Conservation (phyloP, 1,284 basidiomycete genomes). For the Puccinia triticina region DNA sequence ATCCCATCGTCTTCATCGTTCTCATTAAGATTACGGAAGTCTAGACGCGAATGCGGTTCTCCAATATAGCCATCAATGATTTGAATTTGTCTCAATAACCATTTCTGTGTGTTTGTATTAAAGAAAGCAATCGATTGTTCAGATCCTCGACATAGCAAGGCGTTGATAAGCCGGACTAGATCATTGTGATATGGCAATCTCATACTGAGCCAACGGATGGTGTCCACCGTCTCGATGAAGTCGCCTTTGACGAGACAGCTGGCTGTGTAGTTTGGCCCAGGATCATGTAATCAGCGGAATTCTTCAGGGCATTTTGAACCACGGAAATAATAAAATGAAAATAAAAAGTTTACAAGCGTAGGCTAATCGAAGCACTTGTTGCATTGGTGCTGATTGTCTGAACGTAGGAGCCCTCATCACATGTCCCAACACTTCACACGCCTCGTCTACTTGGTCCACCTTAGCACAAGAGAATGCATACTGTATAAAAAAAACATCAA, state of each 20-base stretch:
- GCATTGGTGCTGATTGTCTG: slow-evolving; percentile 66
- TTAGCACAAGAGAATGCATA: slow-evolving; percentile 79
- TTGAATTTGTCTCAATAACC: slow-evolving; percentile 59
- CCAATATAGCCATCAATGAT: slow-evolving; percentile 34
- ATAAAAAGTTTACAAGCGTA: slow-evolving; percentile 32
- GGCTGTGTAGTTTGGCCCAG: slow-evolving; percentile 63
- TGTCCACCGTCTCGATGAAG: slow-evolving; percentile 70
- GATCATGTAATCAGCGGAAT: neutral
- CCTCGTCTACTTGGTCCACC: slow-evolving; percentile 68
- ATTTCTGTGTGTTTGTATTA: slow-evolving; percentile 75
- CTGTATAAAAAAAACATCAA: slow-evolving; percentile 62
- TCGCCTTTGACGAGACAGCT: slow-evolving; percentile 70
- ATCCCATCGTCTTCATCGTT: slow-evolving; percentile 5
- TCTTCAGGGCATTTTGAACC: neutral
- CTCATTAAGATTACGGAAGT: neutral
- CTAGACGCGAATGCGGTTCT: neutral
- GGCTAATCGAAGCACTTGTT: slow-evolving; percentile 62
- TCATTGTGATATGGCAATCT: slow-evolving; percentile 78
- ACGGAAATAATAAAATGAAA: neutral
- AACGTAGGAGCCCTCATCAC: slow-evolving; percentile 77
- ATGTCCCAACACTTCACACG: slow-evolving; percentile 78
- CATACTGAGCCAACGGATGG: slow-evolving; percentile 71
- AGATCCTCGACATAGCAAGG: slow-evolving; percentile 71
- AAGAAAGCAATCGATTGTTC: slow-evolving; percentile 74
- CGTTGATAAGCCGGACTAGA: slow-evolving; percentile 70